Base-by-base conservation (phyloP, 768 basidiomycete genomes). In the Lactarius evosmus region DNA sequence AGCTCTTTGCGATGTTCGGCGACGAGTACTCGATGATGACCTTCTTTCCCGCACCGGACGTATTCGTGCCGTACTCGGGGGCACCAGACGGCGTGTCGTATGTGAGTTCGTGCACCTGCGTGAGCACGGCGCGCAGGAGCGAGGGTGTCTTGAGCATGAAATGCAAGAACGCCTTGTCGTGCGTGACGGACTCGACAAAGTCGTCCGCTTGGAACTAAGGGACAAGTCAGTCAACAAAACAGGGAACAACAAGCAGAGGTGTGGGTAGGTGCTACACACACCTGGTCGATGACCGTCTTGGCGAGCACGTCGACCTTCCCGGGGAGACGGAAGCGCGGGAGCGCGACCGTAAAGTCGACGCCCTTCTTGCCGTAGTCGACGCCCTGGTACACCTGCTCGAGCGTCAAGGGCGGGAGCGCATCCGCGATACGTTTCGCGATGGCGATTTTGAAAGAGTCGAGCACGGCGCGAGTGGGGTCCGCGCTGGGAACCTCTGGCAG, bases 1-100 rank as follows among this genome's bases (percentile, higher is more conserved):
- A 98, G 5, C 89, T 89, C 74, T 99, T 99, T 22, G 96, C 96
- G 69, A 98, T 98, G 72, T 99, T 98, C 17, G 95, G 95, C 2
- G 91, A 93, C 1, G 94, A 97, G 75, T 92, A 98, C 75, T 98
- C 96, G 71, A 96, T 82, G 69, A 96, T 74, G 65, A 91, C 77
- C 56, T 85, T 91, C 77, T 97, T 95, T 12, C 94, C 94, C 51
- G 82, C 79, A 5, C 92, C 93, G 3, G 79, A 77, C 32, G 78
- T 78, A 74, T 93, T 95, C 3, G 84, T 81, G n/a, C 96, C 96
- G 70, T 94, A 99, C 44, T 87, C 84, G 7, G 88, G 83, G 56
- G 79, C 74, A 32, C 81, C 79, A 7, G 84, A 82, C 2, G 85
- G 77, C 2, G 80, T 82, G 49, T 82, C 75, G 72, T 90, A 77